phyloP scores from a whole-genome alignment of 2,329 filamentous ascomycete genomes.

The Alternaria novae-zelandiae region DNA sequence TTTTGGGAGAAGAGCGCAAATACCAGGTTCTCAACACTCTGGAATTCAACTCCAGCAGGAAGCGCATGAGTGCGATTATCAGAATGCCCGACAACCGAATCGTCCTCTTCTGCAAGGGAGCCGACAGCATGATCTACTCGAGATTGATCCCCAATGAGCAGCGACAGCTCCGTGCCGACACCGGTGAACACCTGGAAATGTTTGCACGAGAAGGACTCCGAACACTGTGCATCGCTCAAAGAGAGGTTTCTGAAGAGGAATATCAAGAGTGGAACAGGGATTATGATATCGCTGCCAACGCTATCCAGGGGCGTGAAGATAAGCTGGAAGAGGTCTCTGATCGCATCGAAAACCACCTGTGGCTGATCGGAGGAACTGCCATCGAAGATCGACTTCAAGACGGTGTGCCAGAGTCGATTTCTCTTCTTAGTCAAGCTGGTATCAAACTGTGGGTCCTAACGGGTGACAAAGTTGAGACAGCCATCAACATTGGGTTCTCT shows the following conservation, averaged over 20 bases:
- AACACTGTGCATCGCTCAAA: conserved; percentile 91
- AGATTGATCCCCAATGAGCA: conserved; percentile 86
- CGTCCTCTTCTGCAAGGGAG: conserved; percentile 93
- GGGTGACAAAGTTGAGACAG: conserved; percentile 98
- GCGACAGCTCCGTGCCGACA: conserved; percentile 78
- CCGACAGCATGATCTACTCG: conserved; percentile 96
- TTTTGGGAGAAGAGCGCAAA: conserved; percentile 82
- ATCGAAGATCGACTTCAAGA: conserved; percentile 98
- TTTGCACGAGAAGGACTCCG: conserved; percentile 94
- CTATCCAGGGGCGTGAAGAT: conserved; percentile 86
- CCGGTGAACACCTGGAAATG: conserved; percentile 94
- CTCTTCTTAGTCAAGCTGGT: conserved; percentile 85
- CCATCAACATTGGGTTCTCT: conserved; percentile 99
- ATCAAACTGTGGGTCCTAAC: conserved; percentile 99
- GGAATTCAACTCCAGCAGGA: conserved; percentile 95
- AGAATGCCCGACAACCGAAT: conserved; percentile 92
- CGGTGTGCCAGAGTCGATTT: conserved; percentile 94
- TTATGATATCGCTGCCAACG: conserved; percentile 84
- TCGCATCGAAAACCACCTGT: conserved; percentile 87
- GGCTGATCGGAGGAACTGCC: conserved; percentile 87
- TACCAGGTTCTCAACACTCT: conserved; percentile 93
- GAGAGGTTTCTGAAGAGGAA: conserved; percentile 78
- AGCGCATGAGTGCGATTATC: conserved; percentile 97
- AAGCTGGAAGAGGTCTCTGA: conserved; percentile 91
- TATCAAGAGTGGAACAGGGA: conserved; percentile 85